Evolutionary conservation across 2,329 filamentous ascomycete genomes (phyloP).

Genomic region (Aspergillus fructus): DNA sequence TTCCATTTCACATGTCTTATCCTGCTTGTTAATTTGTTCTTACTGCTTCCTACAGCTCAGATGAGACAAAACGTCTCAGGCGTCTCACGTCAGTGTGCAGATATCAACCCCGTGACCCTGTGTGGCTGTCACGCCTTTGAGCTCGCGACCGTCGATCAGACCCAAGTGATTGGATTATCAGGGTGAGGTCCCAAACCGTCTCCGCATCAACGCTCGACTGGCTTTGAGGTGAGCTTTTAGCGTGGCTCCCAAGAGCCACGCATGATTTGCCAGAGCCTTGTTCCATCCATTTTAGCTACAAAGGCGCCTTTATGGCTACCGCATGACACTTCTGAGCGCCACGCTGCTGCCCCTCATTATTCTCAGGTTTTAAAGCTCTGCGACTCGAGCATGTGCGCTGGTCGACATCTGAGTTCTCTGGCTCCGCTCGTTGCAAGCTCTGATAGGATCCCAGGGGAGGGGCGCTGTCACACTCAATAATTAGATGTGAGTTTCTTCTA

Average conservation of each 20-base stretch:
- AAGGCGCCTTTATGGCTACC: not conserved
- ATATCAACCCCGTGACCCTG: not conserved
- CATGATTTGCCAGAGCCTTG: not conserved
- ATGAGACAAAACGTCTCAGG: not conserved
- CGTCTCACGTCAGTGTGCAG: constrained; percentile 10
- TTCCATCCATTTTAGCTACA: not conserved
- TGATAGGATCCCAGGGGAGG: not conserved
- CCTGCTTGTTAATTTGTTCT: too few species aligned
- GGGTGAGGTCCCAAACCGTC: constrained; percentile 2
- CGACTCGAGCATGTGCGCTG: not conserved
- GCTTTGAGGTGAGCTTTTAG: not conserved
- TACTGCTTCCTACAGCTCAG: not conserved
- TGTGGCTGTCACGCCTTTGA: constrained; percentile 3
- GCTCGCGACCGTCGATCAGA: constrained; percentile 8
- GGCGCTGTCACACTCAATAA: not conserved
- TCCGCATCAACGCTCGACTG: not conserved
- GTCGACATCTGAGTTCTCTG: not conserved
- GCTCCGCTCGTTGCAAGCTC: not conserved
- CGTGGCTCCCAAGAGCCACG: not conserved
- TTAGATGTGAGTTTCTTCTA: constrained; percentile 5
- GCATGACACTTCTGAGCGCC: not conserved
- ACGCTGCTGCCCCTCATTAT: not conserved
- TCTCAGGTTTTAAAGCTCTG: not conserved
- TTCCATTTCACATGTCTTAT: too few species aligned
- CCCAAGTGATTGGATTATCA: not conserved